Evolutionary conservation across 129 eudicot genomes (phyloP), one percentile per base, ranked within the genome.

Genomic region (Sambucus nigra): DNA sequence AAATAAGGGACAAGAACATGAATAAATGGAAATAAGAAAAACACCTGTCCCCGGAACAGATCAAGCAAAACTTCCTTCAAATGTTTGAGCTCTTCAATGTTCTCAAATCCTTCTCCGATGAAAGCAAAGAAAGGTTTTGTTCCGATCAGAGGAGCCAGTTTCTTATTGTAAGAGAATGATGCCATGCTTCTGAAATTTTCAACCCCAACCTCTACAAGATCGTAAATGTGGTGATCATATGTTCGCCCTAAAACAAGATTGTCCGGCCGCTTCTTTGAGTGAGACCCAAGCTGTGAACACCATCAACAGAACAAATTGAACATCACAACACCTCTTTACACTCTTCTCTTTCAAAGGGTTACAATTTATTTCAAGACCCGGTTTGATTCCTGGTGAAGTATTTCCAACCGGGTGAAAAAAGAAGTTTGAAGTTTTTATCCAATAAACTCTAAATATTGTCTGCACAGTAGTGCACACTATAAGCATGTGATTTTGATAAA

Each of bases 171-270:
- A 5, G 86, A 71, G 63, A 62, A 91, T 13, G 99, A 76, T 14
- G 60, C 65, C 81, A 86, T 75, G 66, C 96, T 76, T 80, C 63
- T 86, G 52, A 82, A 92, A 69, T 92, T 82, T 62, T 92, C 96
- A 48, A 92, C 79, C 25, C 99, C 99, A 31, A 92, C 62, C 78
- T 92, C 99, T 26, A 92, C 87, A 52, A 92, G 95, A 62, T 92
- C 99, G 58, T 86, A 92, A 10, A 92, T 67, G 52, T 92, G 99
- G 54, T 92, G 94, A 74, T 92, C 99, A 64, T 92, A 92, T 16
- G 67, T 63, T 55, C 99, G 66, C 14, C 96, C 99, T 53, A 91
- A 68, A 22, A 91, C 99, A 40, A 91, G 99, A 68, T 91, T 91
- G 63, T 91, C 79, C 0, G 99, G 99, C 39, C 99, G 74, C 69